These are phyloP conservation scores for Xylaria sp. DNA, from an alignment of 2,329 filamentous ascomycete species.

Conservation along the genomic window DNA sequence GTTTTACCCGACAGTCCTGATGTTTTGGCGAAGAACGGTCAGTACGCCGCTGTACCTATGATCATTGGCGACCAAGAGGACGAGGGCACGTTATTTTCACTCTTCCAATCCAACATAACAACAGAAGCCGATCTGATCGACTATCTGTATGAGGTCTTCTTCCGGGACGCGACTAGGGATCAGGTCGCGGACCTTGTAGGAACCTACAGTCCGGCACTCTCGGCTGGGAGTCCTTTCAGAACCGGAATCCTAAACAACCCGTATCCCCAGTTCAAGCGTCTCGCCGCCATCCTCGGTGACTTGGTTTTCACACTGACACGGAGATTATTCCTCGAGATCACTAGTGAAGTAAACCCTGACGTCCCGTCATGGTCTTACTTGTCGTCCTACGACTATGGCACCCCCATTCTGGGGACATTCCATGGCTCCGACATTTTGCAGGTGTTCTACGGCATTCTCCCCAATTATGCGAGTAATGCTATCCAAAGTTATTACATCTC, in stretches of 20 bases:
- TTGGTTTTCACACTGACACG: slow-evolving; percentile 78
- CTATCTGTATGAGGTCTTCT: slow-evolving; percentile 70
- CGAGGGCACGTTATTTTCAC: slow-evolving; percentile 79
- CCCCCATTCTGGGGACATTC: slow-evolving; percentile 79
- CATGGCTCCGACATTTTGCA: slow-evolving; percentile 77
- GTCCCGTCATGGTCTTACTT: slow-evolving; percentile 82
- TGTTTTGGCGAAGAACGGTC: slow-evolving; percentile 61
- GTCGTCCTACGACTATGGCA: slow-evolving; percentile 75
- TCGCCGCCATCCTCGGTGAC: slow-evolving; percentile 81
- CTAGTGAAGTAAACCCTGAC: slow-evolving; percentile 60
- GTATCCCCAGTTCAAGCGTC: slow-evolving; percentile 81
- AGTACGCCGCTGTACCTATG: slow-evolving; percentile 69
- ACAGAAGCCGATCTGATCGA: slow-evolving; percentile 66
- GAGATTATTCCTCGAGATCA: slow-evolving; percentile 67
- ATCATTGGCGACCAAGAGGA: slow-evolving; percentile 83
- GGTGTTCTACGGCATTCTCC: slow-evolving; percentile 72
- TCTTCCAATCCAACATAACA: slow-evolving; percentile 76
- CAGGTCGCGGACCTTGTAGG: slow-evolving; percentile 67
- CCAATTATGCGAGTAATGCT: slow-evolving; percentile 69
- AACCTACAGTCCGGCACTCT: slow-evolving; percentile 68
- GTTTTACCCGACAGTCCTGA: slow-evolving; percentile 73
- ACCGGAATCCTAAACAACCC: slow-evolving; percentile 75
- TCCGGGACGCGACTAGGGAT: slow-evolving; percentile 63
- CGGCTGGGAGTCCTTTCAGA: slow-evolving; percentile 76
- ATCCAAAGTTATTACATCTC: slow-evolving; percentile 77